phyloP scores from a whole-genome alignment of 1,284 basidiomycete genomes.

The Melampsora abietis-canadensis region DNA sequence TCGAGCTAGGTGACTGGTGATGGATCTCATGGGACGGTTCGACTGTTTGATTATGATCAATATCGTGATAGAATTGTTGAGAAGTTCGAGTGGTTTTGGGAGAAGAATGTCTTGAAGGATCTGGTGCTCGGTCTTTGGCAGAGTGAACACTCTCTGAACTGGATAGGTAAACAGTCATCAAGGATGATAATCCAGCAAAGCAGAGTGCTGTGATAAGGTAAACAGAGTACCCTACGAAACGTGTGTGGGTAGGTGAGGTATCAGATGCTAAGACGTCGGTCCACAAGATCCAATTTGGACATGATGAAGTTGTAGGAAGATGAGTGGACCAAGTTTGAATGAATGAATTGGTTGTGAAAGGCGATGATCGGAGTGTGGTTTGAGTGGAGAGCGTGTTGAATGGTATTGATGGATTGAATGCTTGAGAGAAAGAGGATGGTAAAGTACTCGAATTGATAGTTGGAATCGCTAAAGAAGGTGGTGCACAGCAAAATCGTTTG shows the following conservation, averaged over 20 bases:
- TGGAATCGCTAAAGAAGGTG: not conserved
- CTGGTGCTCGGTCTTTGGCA: conserved; percentile 64
- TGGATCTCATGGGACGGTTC: not conserved
- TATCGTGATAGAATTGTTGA: not conserved
- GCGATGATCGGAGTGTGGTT: conserved; percentile 3
- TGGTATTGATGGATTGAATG: not conserved
- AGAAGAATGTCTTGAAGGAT: conserved; percentile 7
- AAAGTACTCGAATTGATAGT: conserved; percentile 2
- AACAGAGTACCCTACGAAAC: conserved; percentile 65
- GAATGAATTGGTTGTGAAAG: conserved; percentile 16
- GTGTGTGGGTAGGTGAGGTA: conserved; percentile 50
- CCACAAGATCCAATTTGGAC: conserved; percentile 74
- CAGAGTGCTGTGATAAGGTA: conserved; percentile 76
- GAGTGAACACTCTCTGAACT: conserved; percentile 82
- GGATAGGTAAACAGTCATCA: conserved; percentile 81
- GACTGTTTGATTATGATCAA: not conserved
- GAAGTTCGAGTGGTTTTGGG: not conserved
- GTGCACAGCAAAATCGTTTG: conserved; percentile 24
- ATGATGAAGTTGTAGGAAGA: conserved; percentile 11
- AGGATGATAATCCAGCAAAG: conserved; percentile 60
- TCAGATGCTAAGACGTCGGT: conserved; percentile 45
- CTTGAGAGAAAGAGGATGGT: not conserved
- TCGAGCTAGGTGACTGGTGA: not conserved
- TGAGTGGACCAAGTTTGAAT: conserved; percentile 16
- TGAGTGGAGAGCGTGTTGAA: conserved; percentile 8